Conservation (phyloP, 2,329 filamentous ascomycete genomes). For the Talaromyces atroroseus region DNA sequence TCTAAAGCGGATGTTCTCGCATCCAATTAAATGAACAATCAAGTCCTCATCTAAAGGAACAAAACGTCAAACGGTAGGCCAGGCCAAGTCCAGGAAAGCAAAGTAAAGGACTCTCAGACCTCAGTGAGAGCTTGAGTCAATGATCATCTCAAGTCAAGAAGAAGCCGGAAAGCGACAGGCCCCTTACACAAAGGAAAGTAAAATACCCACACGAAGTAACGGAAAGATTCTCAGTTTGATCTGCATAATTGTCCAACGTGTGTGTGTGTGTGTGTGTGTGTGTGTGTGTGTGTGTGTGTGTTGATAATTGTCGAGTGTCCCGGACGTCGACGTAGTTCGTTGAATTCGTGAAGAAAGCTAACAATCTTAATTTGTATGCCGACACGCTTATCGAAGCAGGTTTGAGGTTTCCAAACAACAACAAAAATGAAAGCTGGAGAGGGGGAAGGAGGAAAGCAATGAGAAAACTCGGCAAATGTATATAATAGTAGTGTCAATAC, state of each 20-base stretch:
- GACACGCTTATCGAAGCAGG: constrained; percentile 1
- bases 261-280: neutral
- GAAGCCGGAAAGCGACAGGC: neutral
- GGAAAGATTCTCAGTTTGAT: constrained; percentile 1
- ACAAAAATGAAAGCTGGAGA: too few relatives aligned
- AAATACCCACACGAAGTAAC: constrained; percentile 10
- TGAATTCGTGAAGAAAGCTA: neutral
- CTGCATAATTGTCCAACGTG: neutral
- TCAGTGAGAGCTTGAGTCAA: neutral
- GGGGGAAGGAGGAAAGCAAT: neutral
- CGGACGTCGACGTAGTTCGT: neutral
- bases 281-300: neutral
- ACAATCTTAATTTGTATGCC: neutral
- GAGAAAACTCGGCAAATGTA: neutral
- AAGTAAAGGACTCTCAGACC: too few relatives aligned
- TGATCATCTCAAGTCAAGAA: neutral
- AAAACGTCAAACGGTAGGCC: neutral
- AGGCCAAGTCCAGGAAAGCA: neutral
- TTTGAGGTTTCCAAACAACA: neutral
- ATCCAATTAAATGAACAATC: constrained; percentile 9
- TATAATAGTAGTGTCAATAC: neutral
- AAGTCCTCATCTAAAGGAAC: constrained; percentile 6
- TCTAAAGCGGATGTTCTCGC: neutral
- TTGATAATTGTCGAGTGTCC: neutral
- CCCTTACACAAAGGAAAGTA: constrained; percentile 5